phyloP scores from a whole-genome alignment of 1,139 yeast species.

The Hyphopichia fennica region DNA sequence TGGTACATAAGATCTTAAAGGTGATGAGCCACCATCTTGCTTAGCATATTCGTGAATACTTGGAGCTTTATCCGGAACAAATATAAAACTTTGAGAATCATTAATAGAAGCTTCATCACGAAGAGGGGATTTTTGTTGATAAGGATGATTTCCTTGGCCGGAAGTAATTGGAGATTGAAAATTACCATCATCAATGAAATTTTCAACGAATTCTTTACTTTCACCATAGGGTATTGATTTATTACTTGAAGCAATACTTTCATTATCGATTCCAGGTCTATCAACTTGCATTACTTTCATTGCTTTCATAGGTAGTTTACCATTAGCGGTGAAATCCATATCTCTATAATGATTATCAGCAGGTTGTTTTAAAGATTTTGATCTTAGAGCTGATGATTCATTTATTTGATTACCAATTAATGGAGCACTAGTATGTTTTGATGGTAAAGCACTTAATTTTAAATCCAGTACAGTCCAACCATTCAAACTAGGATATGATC shows the following conservation, averaged over 20 bases:
- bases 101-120: constrained; percentile 8
- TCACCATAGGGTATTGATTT: constrained; percentile 5
- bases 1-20: constrained; percentile 15
- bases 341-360: constrained; percentile 27
- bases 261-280: constrained; percentile 10
- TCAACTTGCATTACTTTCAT: constrained; percentile 38
- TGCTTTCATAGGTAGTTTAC: constrained; percentile 43
- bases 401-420: constrained; percentile 12
- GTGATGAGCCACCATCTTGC: constrained; percentile 19
- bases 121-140: constrained; percentile 13
- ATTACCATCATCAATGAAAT: constrained; percentile 1
- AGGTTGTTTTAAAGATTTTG: constrained; percentile 24
- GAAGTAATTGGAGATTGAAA: constrained; percentile 2
- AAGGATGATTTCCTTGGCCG: constrained; percentile 13
- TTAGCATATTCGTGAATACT: constrained; percentile 20
- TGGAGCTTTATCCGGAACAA: constrained; percentile 18
- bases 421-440: neutral
- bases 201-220: constrained; percentile 3
- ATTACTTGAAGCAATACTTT: neutral
- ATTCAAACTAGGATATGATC: constrained; percentile 59
- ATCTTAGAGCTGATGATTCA: constrained; percentile 23
- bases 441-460: constrained; percentile 30
- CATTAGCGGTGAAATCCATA: constrained; percentile 46
- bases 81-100: constrained; percentile 37
- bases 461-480: constrained; percentile 39